Conservation (phyloP, 768 basidiomycete genomes). For the Gymnopilus dilepis region DNA sequence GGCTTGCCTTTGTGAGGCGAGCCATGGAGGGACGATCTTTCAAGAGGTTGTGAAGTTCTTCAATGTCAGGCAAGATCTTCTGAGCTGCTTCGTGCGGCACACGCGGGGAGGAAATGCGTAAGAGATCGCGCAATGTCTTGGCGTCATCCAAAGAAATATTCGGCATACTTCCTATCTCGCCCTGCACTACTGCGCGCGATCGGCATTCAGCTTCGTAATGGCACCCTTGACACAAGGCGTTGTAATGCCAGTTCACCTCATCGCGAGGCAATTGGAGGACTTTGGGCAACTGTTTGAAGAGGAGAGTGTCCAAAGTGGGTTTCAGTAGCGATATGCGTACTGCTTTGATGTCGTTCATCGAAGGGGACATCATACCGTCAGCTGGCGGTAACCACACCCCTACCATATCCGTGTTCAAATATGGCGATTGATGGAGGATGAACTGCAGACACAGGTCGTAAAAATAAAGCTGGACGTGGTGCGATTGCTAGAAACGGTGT, state of each 20-base stretch:
- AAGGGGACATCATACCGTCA: slow-evolving; percentile 39
- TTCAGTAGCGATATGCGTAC: slow-evolving; percentile 44
- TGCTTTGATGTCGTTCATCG: slow-evolving; percentile 44
- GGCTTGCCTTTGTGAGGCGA: slow-evolving; percentile 31
- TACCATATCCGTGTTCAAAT: slow-evolving; percentile 38
- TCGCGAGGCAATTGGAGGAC: slow-evolving; percentile 39
- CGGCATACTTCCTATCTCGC: slow-evolving; percentile 48
- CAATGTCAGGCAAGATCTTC: slow-evolving; percentile 46
- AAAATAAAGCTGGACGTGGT: slow-evolving; percentile 59
- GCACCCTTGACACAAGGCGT: slow-evolving; percentile 53
- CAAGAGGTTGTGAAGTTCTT: slow-evolving; percentile 49
- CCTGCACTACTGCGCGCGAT: slow-evolving; percentile 37
- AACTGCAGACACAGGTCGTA: slow-evolving; percentile 50
- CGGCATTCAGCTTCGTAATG: slow-evolving; percentile 44
- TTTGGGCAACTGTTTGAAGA: slow-evolving; percentile 49
- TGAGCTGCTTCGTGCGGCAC: slow-evolving; percentile 13
- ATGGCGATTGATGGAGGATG: slow-evolving; percentile 41
- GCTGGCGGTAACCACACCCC: slow-evolving; percentile 54
- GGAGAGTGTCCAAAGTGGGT: slow-evolving; percentile 44
- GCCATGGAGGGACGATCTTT: too few species aligned
- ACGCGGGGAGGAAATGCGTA: slow-evolving; percentile 33
- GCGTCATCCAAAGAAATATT: slow-evolving; percentile 55
- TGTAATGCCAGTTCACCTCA: slow-evolving; percentile 52
- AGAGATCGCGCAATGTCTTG: slow-evolving; percentile 40
- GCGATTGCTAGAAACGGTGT: slow-evolving; percentile 43